These are phyloP conservation scores for Scheffersomyces amazonensis DNA, from an alignment of 805 yeast species.

Conservation along the genomic window DNA sequence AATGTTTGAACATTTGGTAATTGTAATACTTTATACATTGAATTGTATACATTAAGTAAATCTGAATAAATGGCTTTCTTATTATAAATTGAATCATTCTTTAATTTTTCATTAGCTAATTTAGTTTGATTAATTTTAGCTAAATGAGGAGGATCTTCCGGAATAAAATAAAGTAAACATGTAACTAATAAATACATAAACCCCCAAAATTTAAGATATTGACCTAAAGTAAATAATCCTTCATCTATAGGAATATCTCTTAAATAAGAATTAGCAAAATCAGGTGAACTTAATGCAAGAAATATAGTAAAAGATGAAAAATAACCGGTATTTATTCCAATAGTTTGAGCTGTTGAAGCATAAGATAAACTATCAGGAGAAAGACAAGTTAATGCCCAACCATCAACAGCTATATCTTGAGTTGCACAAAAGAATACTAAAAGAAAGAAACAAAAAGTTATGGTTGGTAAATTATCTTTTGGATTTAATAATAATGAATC, in stretches of 20 bases:
- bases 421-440: constrained; percentile 91
- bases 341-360: constrained; percentile 97
- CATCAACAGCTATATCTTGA: constrained; percentile 98
- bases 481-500: constrained; percentile 53
- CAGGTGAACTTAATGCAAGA: constrained; percentile 85
- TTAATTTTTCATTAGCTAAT: constrained; percentile 23
- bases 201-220: constrained; percentile 79
- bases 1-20: constrained; percentile 71
- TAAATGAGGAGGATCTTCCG: constrained; percentile 67
- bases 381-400: constrained; percentile 93
- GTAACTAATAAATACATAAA: constrained; percentile 68
- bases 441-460: constrained; percentile 71
- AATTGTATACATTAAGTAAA: constrained; percentile 46
- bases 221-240: constrained; percentile 72
- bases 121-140: constrained; percentile 27
- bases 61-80: constrained; percentile 10
- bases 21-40: constrained; percentile 68
- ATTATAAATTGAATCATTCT: constrained; percentile 25
- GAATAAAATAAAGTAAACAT: constrained; percentile 53
- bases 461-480: constrained; percentile 43
- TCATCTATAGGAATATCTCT: constrained; percentile 55
- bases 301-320: constrained; percentile 90
- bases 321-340: constrained; percentile 92
- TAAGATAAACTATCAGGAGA: constrained; percentile 75
- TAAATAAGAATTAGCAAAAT: constrained; percentile 84